Evolutionary conservation across 1,284 basidiomycete species (phyloP).

Genomic region (Limonomyces culmigenus): DNA sequence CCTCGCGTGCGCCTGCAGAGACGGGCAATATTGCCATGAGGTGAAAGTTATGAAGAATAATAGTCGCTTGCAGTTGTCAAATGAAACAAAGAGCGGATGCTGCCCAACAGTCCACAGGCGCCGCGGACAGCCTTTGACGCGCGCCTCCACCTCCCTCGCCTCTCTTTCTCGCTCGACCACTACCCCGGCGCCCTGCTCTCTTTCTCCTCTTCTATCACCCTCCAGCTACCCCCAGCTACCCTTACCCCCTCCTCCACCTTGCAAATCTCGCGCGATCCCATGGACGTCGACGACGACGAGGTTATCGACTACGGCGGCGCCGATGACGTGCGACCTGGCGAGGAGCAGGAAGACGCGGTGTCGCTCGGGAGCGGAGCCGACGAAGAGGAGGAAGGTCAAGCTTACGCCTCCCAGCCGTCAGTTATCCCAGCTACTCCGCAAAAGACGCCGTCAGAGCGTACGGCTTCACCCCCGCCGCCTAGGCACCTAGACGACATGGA

Average conservation of each 20-base stretch:
- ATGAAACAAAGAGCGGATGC: background rate
- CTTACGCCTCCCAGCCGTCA: no score
- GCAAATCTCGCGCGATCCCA: constrained; percentile 13
- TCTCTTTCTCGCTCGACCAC: background rate
- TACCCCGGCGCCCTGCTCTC: no score
- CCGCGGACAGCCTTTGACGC: background rate
- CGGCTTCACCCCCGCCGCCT: constrained; percentile 6
- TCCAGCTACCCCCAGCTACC: constrained; percentile 5
- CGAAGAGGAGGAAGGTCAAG: constrained; percentile 19
- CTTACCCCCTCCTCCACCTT: constrained; percentile 8
- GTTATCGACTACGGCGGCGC: constrained; percentile 62
- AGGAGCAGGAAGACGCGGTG: constrained; percentile 42
- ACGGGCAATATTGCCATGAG: background rate
- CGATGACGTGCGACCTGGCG: constrained; percentile 39
- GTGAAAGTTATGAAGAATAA: background rate
- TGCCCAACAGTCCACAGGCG: background rate
- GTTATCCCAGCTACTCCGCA: no score
- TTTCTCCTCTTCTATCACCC: background rate
- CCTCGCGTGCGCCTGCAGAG: constrained; percentile 19
- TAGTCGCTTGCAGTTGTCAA: background rate
- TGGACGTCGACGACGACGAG: constrained; percentile 58
- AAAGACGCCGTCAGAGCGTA: constrained; percentile 15
- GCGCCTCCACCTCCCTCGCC: background rate
- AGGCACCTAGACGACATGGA: no score
- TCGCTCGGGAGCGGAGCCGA: constrained; percentile 60